These are phyloP conservation scores for Coelastrella sp. DNA, from an alignment of 139 green algal genomes.

Conservation along the genomic window DNA sequence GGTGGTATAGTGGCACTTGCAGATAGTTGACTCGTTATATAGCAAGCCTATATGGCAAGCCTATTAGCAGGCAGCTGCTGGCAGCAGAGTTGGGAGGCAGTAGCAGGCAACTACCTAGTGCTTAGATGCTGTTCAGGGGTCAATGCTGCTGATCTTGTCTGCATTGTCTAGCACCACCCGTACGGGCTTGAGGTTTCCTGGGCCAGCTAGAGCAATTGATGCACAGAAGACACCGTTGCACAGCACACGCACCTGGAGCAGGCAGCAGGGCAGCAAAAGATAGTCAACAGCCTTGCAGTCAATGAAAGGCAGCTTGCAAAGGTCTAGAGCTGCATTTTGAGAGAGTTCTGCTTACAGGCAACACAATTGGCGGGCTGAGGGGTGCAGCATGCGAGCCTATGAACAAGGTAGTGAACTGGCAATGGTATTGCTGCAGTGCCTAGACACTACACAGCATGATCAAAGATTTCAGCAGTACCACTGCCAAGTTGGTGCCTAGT, in stretches of 20 bases:
- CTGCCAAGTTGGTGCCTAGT: no score
- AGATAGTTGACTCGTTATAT: no score
- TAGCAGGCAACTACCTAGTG: slow-evolving; percentile 37
- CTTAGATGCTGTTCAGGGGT: slow-evolving; percentile 46
- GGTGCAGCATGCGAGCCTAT: no score
- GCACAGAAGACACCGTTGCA: slow-evolving; percentile 50
- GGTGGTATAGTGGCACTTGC: no score
- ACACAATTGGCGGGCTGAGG: no score
- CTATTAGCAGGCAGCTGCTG: no score
- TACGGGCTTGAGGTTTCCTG: slow-evolving; percentile 50
- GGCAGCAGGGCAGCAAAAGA: neutral
- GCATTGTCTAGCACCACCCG: slow-evolving; percentile 51
- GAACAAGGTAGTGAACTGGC: neutral
- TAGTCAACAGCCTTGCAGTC: neutral
- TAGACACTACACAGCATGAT: neutral
- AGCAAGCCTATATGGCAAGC: no score
- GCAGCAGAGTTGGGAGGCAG: neutral
- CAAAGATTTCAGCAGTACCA: no score
- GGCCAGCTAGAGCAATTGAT: slow-evolving; percentile 45
- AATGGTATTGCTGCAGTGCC: neutral
- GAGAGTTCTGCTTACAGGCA: no score
- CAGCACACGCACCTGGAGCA: slow-evolving; percentile 49
- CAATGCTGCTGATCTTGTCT: slow-evolving; percentile 42
- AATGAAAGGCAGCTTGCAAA: no score
- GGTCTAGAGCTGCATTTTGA: no score